These are phyloP conservation scores for Vigna radiata DNA, from an alignment of 306 rosid genomes.

Conservation along the genomic window DNA sequence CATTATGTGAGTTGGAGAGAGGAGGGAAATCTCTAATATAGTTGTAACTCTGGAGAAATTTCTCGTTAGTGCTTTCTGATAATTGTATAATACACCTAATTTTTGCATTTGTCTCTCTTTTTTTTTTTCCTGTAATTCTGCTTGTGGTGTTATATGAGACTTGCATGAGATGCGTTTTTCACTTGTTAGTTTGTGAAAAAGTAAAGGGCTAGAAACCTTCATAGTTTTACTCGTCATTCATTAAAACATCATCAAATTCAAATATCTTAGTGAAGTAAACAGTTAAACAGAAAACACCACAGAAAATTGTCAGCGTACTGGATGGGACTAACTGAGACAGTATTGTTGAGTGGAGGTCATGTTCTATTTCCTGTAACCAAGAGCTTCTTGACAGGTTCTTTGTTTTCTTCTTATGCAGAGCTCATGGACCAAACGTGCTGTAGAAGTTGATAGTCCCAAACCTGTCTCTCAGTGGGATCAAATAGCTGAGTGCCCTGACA, in stretches of 20 bases:
- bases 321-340: conserved; percentile 20
- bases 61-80: background rate
- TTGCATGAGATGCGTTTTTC: conserved; percentile 24
- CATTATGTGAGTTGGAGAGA: background rate
- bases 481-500: conserved; percentile 66
- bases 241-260: conserved; percentile 1
- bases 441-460: conserved; percentile 84
- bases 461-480: conserved; percentile 64
- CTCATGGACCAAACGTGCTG: conserved; percentile 88
- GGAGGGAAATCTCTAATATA: background rate
- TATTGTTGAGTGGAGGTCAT: conserved; percentile 2
- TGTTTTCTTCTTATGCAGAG: conserved; percentile 64
- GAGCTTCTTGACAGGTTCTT: conserved; percentile 34
- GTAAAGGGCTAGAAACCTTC: conserved; percentile 6
- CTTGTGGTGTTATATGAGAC: background rate
- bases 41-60: background rate
- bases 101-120: background rate
- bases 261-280: conserved; percentile 19
- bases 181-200: conserved; percentile 30
- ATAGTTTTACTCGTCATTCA: conserved; percentile 9
- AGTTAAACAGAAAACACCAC: conserved; percentile 40
- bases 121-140: background rate
- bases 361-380: conserved; percentile 23
- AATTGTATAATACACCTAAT: background rate
- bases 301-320: background rate